Percentiles rank a stretch among this genome's conserved stretches.
Evolutionary conservation across 2,329 filamentous ascomycete species (phyloP).

Genomic region (Pestalotiopsis sp.): DNA sequence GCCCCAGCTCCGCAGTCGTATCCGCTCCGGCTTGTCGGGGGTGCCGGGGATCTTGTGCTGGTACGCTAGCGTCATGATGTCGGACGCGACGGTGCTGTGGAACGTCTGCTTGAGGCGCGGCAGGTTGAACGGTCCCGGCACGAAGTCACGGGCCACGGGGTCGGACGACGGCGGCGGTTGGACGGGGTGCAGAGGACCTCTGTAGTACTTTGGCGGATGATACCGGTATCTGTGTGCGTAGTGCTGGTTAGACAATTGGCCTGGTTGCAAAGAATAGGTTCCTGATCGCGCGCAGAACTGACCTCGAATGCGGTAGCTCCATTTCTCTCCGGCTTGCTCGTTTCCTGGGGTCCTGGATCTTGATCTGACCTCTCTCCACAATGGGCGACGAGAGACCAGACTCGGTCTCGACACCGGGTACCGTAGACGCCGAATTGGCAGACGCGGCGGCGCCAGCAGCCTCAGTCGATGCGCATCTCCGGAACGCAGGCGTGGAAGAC

Average conservation of each 20-base stretch:
- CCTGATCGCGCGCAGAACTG: conserved; percentile 1
- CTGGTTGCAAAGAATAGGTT: not conserved
- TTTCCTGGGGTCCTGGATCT: conserved; percentile 51
- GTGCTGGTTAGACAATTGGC: not conserved
- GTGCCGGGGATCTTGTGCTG: conserved; percentile 82
- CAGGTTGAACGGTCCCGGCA: conserved; percentile 87
- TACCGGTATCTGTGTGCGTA: conserved; percentile 78
- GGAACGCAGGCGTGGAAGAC: conserved; percentile 24
- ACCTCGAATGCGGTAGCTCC: conserved; percentile 29
- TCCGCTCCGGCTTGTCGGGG: conserved; percentile 49
- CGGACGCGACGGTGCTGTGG: conserved; percentile 80
- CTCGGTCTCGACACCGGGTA: conserved; percentile 53
- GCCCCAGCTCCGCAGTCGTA: conserved; percentile 83
- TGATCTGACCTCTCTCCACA: conserved; percentile 36
- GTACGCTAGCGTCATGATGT: conserved; percentile 89
- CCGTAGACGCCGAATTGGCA: conserved; percentile 25
- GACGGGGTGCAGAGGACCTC: conserved; percentile 89
- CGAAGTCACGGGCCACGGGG: conserved; percentile 83
- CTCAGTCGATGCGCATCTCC: conserved; percentile 51
- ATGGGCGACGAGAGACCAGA: conserved; percentile 50
- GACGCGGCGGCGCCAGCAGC: conserved; percentile 31
- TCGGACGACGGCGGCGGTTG: conserved; percentile 87
- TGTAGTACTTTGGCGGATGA: conserved; percentile 91
- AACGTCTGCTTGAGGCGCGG: conserved; percentile 90
- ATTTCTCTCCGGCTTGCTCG: conserved; percentile 32